Conservation (phyloP, 169 alveolate genomes). For the Plasmodium reichenowi region DNA sequence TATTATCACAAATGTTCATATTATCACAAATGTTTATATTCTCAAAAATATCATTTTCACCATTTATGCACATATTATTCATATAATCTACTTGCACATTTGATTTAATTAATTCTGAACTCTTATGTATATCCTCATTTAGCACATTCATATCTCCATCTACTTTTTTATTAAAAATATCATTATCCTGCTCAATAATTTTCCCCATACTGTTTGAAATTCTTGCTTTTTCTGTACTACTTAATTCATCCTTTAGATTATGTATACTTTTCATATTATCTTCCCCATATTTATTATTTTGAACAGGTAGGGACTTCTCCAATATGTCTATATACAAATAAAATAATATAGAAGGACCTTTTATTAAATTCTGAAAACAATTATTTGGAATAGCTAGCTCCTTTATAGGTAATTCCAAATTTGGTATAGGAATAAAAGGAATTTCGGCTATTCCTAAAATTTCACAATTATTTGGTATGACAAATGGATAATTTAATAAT, state of each 20-base stretch:
- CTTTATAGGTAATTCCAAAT: constrained; percentile 14
- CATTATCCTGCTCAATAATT: too few species aligned
- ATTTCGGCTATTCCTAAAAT: constrained; percentile 38
- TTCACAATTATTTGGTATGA: constrained; percentile 48
- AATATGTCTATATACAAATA: constrained; percentile 12
- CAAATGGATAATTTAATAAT: constrained; percentile 29
- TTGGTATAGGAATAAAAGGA: constrained; percentile 12
- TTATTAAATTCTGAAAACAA: background rate
- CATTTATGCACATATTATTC: too few species aligned
- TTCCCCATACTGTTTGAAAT: too few species aligned
- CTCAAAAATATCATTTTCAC: too few species aligned
- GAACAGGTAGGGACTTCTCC: background rate
- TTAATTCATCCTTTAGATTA: background rate
- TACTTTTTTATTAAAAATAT: too few species aligned
- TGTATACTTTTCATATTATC: background rate
- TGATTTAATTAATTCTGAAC: too few species aligned
- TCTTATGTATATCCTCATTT: too few species aligned
- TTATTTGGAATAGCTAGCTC: background rate
- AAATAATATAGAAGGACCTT: constrained; percentile 6
- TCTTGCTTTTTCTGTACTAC: too few species aligned
- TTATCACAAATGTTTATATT: too few species aligned
- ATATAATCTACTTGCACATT: too few species aligned
- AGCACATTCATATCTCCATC: too few species aligned
- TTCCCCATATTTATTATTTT: background rate
- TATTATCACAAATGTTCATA: too few species aligned